A percentile compares a stretch with the other conserved stretches of the same genome.
phyloP scores from a whole-genome alignment of 176 grass and related monocot genomes.

The Eleusine coracana region DNA sequence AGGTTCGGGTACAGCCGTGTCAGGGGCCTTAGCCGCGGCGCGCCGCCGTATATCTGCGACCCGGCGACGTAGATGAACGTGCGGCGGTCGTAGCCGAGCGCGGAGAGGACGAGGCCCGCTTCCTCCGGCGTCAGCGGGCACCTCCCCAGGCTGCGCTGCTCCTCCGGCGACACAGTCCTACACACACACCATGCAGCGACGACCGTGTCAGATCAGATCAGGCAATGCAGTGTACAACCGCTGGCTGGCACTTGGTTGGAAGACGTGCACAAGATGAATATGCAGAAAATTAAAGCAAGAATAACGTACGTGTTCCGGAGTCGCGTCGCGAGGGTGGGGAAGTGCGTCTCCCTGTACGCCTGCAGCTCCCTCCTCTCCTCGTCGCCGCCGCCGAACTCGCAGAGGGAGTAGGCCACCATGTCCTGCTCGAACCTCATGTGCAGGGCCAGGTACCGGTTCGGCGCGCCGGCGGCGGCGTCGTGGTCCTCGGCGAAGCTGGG shows the following conservation, averaged over 20 bases:
- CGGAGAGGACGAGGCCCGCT: constrained; percentile 71
- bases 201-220: background rate
- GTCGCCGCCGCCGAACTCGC: constrained; percentile 86
- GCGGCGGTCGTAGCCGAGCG: constrained; percentile 65
- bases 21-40: constrained; percentile 66
- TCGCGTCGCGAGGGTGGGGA: constrained; percentile 62
- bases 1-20: constrained; percentile 83
- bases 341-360: constrained; percentile 81
- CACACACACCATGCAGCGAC: background rate
- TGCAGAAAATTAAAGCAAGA: no score
- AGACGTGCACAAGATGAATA: no score
- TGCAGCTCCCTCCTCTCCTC: constrained; percentile 76
- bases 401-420: constrained; percentile 98
- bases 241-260: no score
- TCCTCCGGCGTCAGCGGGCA: constrained; percentile 94
- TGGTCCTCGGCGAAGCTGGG: background rate
- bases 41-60: constrained; percentile 85
- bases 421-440: constrained; percentile 98
- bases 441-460: constrained; percentile 73
- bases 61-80: constrained; percentile 93
- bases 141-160: constrained; percentile 74
- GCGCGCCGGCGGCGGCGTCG: constrained; percentile 18
- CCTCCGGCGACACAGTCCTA: constrained; percentile 74
- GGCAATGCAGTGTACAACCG: no score
- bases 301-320: constrained; percentile 60